phyloP scores from a whole-genome alignment of 306 rosid genomes.

The Pterocarpus macrocarpus region DNA sequence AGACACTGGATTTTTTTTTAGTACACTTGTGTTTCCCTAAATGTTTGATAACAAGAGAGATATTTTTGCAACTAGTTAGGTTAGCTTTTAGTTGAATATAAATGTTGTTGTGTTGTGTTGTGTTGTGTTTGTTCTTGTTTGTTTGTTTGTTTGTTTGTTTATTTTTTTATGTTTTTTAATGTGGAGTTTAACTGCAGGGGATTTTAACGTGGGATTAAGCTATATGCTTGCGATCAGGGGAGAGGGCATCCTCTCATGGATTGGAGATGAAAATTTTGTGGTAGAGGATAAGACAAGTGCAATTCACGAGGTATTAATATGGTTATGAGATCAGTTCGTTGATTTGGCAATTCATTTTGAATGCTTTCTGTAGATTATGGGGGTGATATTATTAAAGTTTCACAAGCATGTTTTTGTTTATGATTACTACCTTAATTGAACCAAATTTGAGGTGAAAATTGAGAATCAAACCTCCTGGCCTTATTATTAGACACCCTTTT shows the following conservation, averaged over 20 bases:
- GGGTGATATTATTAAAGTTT: not conserved
- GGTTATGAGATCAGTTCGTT: not conserved
- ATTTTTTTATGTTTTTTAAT: not conserved
- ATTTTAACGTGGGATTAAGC: conserved; percentile 65
- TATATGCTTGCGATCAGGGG: conserved; percentile 76
- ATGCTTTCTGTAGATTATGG: not conserved
- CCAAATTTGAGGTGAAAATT: not conserved
- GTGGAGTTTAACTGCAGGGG: conserved; percentile 56
- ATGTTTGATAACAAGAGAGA: too few relatives aligned
- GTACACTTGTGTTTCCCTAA: not conserved
- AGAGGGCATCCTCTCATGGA: conserved; percentile 70
- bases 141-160: not conserved
- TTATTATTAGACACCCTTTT: not conserved
- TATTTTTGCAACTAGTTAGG: too few relatives aligned
- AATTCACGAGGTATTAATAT: conserved; percentile 64
- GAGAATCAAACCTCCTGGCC: not conserved
- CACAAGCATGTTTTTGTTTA: not conserved
- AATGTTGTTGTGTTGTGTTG: too few relatives aligned
- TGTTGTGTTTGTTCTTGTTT: not conserved
- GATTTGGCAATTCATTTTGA: conserved; percentile 21
- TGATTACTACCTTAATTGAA: not conserved
- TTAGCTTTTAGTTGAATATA: too few relatives aligned
- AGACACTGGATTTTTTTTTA: not conserved
- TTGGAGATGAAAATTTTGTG: conserved; percentile 73
- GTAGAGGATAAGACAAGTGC: conserved; percentile 64